These are phyloP conservation scores for Gaeumannomyces tritici DNA, from an alignment of 2,329 filamentous ascomycete species.

Conservation along the genomic window DNA sequence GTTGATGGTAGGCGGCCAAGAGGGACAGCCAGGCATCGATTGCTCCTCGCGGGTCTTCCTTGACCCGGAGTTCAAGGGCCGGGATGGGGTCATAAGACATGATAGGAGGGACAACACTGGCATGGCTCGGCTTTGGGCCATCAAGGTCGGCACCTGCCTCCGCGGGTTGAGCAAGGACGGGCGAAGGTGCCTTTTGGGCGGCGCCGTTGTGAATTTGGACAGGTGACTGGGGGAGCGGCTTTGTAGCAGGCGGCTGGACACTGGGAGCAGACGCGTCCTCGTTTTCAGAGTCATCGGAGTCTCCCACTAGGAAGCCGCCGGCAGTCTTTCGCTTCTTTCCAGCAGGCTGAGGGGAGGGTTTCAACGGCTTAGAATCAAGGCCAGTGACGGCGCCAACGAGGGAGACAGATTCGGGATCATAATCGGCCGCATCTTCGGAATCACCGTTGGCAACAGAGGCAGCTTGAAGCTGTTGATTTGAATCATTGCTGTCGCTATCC, in stretches of 20 bases:
- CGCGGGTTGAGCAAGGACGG: neutral
- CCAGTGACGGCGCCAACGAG: slow-evolving; percentile 15
- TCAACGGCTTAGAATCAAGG: slow-evolving; percentile 14
- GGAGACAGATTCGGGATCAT: slow-evolving; percentile 47
- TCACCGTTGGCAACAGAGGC: slow-evolving; percentile 30
- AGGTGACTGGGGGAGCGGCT: neutral
- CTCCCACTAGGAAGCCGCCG: slow-evolving; percentile 50
- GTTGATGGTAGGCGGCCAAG: slow-evolving; percentile 74
- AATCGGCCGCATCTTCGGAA: slow-evolving; percentile 43
- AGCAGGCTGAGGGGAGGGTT: slow-evolving; percentile 25
- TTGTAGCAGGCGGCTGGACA: neutral
- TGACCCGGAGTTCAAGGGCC: slow-evolving; percentile 81
- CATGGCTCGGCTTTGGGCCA: slow-evolving; percentile 3
- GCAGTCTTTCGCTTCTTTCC: slow-evolving; percentile 50
- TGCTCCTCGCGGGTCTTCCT: slow-evolving; percentile 86
- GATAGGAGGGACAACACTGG: slow-evolving; percentile 1
- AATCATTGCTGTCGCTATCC: slow-evolving; percentile 33
- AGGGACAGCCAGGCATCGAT: slow-evolving; percentile 84
- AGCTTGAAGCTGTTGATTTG: slow-evolving; percentile 35
- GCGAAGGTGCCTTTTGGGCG: slow-evolving; percentile 14
- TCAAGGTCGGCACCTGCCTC: neutral
- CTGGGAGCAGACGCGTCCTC: slow-evolving; percentile 15
- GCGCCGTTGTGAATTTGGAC: slow-evolving; percentile 6
- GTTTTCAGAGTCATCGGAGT: slow-evolving; percentile 47
- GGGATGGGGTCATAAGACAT: slow-evolving; percentile 62